A percentile compares a stretch with the other conserved stretches of the same genome.
Conservation (phyloP, 2,329 filamentous ascomycete species). For the Amesomyces nigricolor region DNA sequence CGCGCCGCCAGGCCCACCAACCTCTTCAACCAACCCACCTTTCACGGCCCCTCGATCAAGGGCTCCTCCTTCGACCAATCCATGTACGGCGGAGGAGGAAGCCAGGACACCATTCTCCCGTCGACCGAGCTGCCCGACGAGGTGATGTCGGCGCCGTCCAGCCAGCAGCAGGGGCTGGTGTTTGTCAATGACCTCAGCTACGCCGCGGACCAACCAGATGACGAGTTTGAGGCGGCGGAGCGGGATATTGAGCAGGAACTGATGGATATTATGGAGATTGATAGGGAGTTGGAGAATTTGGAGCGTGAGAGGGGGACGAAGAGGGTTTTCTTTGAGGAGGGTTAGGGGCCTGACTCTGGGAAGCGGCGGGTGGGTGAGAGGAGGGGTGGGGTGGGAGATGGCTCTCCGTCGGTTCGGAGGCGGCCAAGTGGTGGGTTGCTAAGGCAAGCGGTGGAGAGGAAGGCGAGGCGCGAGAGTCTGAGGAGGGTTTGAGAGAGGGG, state of each 20-base stretch:
- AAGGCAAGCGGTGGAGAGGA: background rate
- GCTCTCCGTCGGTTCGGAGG: background rate
- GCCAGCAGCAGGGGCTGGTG: conserved; percentile 35
- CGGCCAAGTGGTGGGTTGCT: background rate
- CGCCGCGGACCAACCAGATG: conserved; percentile 48
- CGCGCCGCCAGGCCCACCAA: conserved; percentile 26
- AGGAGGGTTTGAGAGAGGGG: background rate
- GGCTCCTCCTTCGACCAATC: conserved; percentile 20
- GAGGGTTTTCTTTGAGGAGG: conserved; percentile 48
- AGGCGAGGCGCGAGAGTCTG: conserved; percentile 3
- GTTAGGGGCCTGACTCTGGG: conserved; percentile 17
- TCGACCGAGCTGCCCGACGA: conserved; percentile 28
- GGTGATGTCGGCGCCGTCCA: conserved; percentile 24
- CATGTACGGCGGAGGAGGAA: conserved; percentile 1
- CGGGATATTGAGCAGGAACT: conserved; percentile 55
- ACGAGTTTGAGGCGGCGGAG: conserved; percentile 41
- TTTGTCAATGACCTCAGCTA: conserved; percentile 48
- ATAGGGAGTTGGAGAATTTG: conserved; percentile 53
- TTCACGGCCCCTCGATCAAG: conserved; percentile 24
- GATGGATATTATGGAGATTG: conserved; percentile 61
- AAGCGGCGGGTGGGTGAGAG: background rate
- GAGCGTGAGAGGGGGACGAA: conserved; percentile 45
- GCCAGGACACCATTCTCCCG: conserved; percentile 11
- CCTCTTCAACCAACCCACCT: conserved; percentile 31
- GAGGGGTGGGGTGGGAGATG: background rate